Conservation (phyloP, 495 filamentous ascomycete species). For the Neurospora intermedia region DNA sequence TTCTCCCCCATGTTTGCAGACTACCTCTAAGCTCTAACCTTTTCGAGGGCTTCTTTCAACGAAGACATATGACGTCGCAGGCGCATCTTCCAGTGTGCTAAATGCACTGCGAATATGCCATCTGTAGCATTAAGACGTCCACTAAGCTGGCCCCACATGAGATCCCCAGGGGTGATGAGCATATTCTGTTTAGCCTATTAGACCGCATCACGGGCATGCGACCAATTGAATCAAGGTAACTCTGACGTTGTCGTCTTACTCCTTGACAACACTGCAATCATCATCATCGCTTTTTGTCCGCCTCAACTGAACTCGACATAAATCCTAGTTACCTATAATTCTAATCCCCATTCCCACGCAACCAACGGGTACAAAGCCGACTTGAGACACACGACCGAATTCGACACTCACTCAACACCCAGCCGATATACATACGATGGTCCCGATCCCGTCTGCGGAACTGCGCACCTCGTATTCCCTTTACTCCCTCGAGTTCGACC, state of each 20-base stretch:
- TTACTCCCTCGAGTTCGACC: conserved; percentile 82
- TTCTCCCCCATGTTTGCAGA: not conserved
- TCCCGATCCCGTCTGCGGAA: conserved; percentile 16
- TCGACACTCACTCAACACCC: not conserved
- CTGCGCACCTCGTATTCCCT: conserved; percentile 65
- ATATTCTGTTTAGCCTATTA: not conserved
- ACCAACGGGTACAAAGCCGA: not conserved
- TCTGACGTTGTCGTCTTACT: not conserved
- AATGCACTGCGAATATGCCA: not conserved
- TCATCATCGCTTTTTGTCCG: not conserved
- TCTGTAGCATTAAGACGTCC: too few species aligned
- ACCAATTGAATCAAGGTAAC: not conserved
- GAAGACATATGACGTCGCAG: not conserved
- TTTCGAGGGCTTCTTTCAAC: not conserved
- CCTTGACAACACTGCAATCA: not conserved
- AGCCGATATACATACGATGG: conserved; percentile 11
- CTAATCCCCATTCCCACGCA: not conserved
- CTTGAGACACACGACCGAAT: not conserved
- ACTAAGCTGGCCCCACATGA: not conserved
- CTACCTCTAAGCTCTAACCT: not conserved
- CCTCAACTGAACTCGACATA: not conserved
- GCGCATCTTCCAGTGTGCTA: not conserved
- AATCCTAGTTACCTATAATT: not conserved
- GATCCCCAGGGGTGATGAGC: not conserved
- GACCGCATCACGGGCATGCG: not conserved